Conservation (phyloP, 2,329 filamentous ascomycete genomes). For the Paracoccidioides brasiliensis region DNA sequence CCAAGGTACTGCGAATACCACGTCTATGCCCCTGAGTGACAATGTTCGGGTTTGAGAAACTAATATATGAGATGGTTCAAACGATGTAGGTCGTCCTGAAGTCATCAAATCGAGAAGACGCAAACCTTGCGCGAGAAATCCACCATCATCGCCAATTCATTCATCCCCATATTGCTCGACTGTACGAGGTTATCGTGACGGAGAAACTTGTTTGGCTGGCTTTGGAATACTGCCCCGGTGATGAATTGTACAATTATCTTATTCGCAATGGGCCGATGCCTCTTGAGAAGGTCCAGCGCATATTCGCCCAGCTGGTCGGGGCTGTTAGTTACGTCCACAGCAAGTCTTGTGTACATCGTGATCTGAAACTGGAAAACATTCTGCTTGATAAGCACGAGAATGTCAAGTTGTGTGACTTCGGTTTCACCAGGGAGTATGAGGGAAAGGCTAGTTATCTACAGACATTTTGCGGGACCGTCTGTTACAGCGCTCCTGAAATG, state of each 20-base stretch:
- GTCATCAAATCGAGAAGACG: constrained; percentile 89
- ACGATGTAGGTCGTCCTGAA: constrained; percentile 76
- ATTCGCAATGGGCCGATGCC: constrained; percentile 74
- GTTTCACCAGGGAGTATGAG: constrained; percentile 94
- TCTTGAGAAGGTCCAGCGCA: constrained; percentile 78
- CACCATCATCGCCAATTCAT: constrained; percentile 97
- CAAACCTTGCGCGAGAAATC: constrained; percentile 92
- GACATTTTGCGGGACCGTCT: constrained; percentile 95
- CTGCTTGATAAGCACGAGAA: constrained; percentile 92
- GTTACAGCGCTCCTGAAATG: constrained; percentile 98
- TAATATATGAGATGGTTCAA: constrained; percentile 5
- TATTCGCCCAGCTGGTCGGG: constrained; percentile 89
- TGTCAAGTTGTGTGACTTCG: constrained; percentile 95
- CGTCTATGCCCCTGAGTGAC: background rate
- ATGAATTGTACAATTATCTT: constrained; percentile 94
- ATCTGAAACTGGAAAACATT: constrained; percentile 94
- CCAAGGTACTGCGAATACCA: constrained; percentile 50
- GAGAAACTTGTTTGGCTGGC: constrained; percentile 92
- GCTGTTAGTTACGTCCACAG: constrained; percentile 91
- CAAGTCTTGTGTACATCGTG: constrained; percentile 90
- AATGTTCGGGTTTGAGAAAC: background rate
- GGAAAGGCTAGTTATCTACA: constrained; percentile 88
- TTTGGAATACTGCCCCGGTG: constrained; percentile 92
- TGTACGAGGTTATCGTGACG: constrained; percentile 97
- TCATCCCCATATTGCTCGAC: constrained; percentile 87